Evolutionary conservation across 768 basidiomycete species (phyloP), one percentile per base, ranked within the genome.

Genomic region (Inosperma sp.): DNA sequence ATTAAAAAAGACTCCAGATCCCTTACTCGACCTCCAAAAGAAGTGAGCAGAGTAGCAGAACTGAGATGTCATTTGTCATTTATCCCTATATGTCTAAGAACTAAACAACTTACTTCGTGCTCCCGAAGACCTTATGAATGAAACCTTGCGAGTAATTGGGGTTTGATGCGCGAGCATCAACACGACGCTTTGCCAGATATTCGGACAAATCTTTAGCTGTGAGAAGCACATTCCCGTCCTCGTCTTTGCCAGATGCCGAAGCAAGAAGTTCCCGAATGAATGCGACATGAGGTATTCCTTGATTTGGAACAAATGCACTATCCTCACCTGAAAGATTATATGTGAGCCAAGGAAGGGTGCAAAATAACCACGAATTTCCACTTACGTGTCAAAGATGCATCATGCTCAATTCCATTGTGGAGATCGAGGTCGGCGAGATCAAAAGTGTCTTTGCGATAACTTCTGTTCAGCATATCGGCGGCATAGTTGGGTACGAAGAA

Each of bases 371-470:
- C 31, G 29, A 29, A 35, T 7, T 13, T 17, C 25, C 19, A 73
- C 79, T 41, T 62, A 84, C 84, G 73, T 14, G 74, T 72, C 16
- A 86, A 68, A 1, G 82, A 84, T 0, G 71, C 83, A 59, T 86
- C 83, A 57, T 86, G 83, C 56, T 86, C 85, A 47, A 87, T 87
- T 5, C 83, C 81, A 53, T 88, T 88, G 65, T 90, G 88, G 9
- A 84, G 60, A 60, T 79, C 78, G 36, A 91, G 71, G 27, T 90
- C 86, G 8, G 70, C 67, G 10, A 91, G 68, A 59, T 88, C 79
- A 55, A 87, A 78, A 5, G 69, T 79, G 49, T 82, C 87, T 69
- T 68, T 73, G 49, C 58, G 56, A 57, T 86, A 88, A 17, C 66
- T 69, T 52, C 75, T 81, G 7, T 73, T 70, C 49, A 91, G 64